A percentile compares a stretch with the other conserved stretches of the same genome.
Conservation (phyloP, 75 land plant genomes). For the Pinus taeda region DNA sequence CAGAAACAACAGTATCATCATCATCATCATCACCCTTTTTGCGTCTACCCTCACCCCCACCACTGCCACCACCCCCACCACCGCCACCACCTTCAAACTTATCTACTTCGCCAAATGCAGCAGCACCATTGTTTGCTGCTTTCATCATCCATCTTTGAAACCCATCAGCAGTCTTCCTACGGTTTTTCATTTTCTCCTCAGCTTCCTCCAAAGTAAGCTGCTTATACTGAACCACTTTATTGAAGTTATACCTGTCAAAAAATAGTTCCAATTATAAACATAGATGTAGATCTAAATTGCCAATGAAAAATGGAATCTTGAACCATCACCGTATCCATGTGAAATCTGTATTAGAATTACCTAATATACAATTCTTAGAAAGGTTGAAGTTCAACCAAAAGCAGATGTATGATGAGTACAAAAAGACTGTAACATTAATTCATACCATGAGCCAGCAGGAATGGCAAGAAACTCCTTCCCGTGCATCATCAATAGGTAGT, state of each 20-base stretch:
- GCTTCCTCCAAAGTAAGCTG: slow-evolving; percentile 99
- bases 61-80: too few species aligned
- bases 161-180: slow-evolving; percentile 91
- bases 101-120: slow-evolving; percentile 90
- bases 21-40: slow-evolving; percentile 60
- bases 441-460: slow-evolving; percentile 96
- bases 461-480: slow-evolving; percentile 90
- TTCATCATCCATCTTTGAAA: slow-evolving; percentile 99
- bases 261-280: not conserved
- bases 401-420: not conserved
- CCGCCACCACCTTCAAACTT: slow-evolving; percentile 29
- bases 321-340: not conserved
- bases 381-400: not conserved
- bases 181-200: slow-evolving; percentile 97
- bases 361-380: not conserved
- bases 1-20: slow-evolving; percentile 47
- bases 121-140: slow-evolving; percentile 83
- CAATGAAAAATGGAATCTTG: not conserved
- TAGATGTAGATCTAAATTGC: not conserved
- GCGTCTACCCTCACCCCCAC: slow-evolving; percentile 43
- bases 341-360: not conserved
- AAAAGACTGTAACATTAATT: not conserved
- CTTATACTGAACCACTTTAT: slow-evolving; percentile 93
- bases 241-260: slow-evolving; percentile 82
- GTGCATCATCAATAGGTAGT: slow-evolving; percentile 79